phyloP scores from a whole-genome alignment of 2,329 filamentous ascomycete species.

The Pyrenophora seminiperda region DNA sequence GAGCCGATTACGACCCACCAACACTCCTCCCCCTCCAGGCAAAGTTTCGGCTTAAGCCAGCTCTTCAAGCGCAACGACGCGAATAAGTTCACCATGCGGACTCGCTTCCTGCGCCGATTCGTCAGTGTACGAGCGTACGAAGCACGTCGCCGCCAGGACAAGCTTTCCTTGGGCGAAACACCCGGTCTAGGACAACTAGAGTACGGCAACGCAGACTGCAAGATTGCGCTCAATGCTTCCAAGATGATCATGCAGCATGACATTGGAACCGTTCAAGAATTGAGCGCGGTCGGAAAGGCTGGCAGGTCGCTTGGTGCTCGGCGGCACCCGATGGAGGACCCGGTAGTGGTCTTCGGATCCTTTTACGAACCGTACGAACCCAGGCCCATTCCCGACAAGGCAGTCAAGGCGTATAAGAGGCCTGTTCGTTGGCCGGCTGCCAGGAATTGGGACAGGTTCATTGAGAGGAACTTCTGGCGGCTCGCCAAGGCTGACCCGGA shows the following conservation, averaged over 20 bases:
- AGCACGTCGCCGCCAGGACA: conserved; percentile 7
- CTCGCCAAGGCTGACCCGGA: neutral
- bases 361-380: conserved; percentile 11
- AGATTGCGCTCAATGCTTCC: conserved; percentile 11
- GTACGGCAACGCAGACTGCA: conserved; percentile 19
- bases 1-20: neutral
- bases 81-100: conserved; percentile 8
- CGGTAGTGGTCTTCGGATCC: conserved; percentile 13
- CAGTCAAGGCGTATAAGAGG: conserved; percentile 5
- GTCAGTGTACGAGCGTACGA: conserved; percentile 19
- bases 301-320: neutral
- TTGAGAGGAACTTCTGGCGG: neutral
- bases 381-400: conserved; percentile 2
- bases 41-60: neutral
- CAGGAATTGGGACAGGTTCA: neutral
- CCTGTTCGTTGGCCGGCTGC: neutral
- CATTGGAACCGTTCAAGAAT: conserved; percentile 14
- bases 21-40: neutral
- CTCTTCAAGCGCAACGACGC: neutral
- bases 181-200: conserved; percentile 12
- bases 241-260: conserved; percentile 8
- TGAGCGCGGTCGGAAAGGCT: conserved; percentile 3
- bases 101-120: conserved; percentile 12
- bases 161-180: neutral
- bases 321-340: neutral